Evolutionary conservation across 75 land plant species (phyloP), one percentile per base, ranked within the genome.

Genomic region (Pinus albicaulis): DNA sequence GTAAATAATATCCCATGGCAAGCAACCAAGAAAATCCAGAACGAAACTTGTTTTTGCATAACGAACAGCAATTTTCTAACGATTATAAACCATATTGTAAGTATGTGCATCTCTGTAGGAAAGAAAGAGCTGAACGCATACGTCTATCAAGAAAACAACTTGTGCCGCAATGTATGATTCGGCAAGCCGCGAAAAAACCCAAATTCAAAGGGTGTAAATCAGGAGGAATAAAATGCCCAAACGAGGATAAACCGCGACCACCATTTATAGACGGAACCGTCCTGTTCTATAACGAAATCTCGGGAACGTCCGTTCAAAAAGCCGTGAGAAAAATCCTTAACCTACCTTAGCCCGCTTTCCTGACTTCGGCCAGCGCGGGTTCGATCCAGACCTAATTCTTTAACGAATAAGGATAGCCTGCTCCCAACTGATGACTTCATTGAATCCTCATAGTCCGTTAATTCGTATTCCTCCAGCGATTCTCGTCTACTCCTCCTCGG

Each of bases 1-100:
- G 75, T 93, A 93, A 8, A 93, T 79, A 20, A 58, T 13, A 75
- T 93, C 94, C 96, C 96, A 93, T 13, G 96, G 96, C 48, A 91
- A 41, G 74, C 94, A 93, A 25, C 82, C 85, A 3, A 93, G 83
- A 12, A 91, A 61, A 76, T 93, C 94, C 25, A 77, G 22, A 11
- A 86, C 11, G 74, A 93, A 87, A 75, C 74, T 73, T 15, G 89
- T 81, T 77, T 89, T 91, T 36, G 83, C 55, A 79, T 93, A 93
- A 64, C 91, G 59, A 38, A 84, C 55, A 25, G 95, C 95, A 24
- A 92, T 92, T 20, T 73, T 81, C 24, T 17, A 60, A 25, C 82
- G 90, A 22, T 78, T 77, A 25, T 74, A 64, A 57, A 88, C 76
- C 86, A 87, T 82, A 12, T 75, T 72, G 77, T 92, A 92, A 22